Evolutionary conservation across 129 eudicot species (phyloP).

Genomic region (Arctium lappa): DNA sequence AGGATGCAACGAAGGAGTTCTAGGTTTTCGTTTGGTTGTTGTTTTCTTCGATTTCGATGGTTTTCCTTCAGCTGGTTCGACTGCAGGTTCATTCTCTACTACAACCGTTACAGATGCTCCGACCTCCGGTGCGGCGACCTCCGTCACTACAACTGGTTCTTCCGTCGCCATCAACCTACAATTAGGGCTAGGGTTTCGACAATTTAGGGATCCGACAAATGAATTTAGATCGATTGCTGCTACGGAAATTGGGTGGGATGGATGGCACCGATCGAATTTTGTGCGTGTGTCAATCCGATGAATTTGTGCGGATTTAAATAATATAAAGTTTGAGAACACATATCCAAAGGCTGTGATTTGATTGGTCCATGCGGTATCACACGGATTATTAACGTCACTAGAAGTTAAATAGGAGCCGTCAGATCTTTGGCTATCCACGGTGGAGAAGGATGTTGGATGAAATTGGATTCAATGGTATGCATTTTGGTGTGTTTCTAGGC

Average conservation of each 20-base stretch:
- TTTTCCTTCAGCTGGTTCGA: slow-evolving; percentile 8
- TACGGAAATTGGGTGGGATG: not conserved
- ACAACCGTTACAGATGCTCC: slow-evolving; percentile 25
- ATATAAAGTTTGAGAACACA: slow-evolving; percentile 3
- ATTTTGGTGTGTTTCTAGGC: slow-evolving; percentile 50
- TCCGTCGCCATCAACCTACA: slow-evolving; percentile 38
- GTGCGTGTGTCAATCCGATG: slow-evolving; percentile 12
- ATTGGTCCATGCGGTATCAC: slow-evolving; percentile 40
- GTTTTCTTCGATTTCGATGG: slow-evolving; percentile 31
- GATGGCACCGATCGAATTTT: slow-evolving; percentile 19
- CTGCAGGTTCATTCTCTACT: slow-evolving; percentile 6
- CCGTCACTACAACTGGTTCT: slow-evolving; percentile 35
- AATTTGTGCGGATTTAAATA: slow-evolving; percentile 38
- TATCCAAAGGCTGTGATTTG: slow-evolving; percentile 26
- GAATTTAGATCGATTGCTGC: slow-evolving; percentile 2
- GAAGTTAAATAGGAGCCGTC: slow-evolving; percentile 37
- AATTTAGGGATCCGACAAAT: slow-evolving; percentile 5
- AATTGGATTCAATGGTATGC: not conserved
- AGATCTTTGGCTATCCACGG: slow-evolving; percentile 44
- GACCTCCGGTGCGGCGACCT: slow-evolving; percentile 24
- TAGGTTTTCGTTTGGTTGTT: slow-evolving; percentile 36
- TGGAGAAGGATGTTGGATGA: not conserved
- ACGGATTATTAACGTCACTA: slow-evolving; percentile 32
- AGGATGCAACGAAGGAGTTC: slow-evolving; percentile 45
- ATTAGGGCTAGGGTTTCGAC: not conserved